Evolutionary conservation across 371 early-diverging fungal species (phyloP).

Genomic region (Lichtheimia ornata): DNA sequence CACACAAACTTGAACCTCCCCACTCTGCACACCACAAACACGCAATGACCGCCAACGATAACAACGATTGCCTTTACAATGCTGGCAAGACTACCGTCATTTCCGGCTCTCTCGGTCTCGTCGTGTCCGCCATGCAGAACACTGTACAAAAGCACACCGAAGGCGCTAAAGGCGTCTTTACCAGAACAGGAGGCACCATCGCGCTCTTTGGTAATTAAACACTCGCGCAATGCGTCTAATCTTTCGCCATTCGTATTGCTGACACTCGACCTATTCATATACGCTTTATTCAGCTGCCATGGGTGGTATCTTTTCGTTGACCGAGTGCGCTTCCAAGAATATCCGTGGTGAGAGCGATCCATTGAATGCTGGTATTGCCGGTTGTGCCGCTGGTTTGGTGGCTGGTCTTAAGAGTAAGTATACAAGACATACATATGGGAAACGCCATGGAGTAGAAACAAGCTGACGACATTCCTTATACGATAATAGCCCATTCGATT

Average conservation of each 20-base stretch:
- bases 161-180: conserved; percentile 69
- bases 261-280: neutral
- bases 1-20: conserved; percentile 6
- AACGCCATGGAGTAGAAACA: too few species aligned
- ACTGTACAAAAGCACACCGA: conserved; percentile 63
- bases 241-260: neutral
- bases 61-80: conserved; percentile 56
- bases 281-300: conserved; percentile 66
- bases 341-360: conserved; percentile 71
- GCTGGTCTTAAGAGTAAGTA: conserved; percentile 65
- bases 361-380: conserved; percentile 71
- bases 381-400: conserved; percentile 75
- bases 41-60: conserved; percentile 41
- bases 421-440: too few species aligned
- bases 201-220: conserved; percentile 65
- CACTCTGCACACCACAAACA: conserved; percentile 9
- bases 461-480: neutral
- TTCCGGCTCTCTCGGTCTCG: conserved; percentile 68
- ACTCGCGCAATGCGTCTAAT: neutral
- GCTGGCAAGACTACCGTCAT: conserved; percentile 57
- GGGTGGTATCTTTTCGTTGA: conserved; percentile 78
- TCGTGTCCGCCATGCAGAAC: conserved; percentile 76
- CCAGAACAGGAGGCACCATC: conserved; percentile 71
- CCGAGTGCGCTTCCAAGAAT: conserved; percentile 60
- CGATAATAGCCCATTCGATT: conserved; percentile 55